These are phyloP conservation scores for Schwanniomyces sp. DNA, from an alignment of 805 yeast genomes.

Conservation along the genomic window DNA sequence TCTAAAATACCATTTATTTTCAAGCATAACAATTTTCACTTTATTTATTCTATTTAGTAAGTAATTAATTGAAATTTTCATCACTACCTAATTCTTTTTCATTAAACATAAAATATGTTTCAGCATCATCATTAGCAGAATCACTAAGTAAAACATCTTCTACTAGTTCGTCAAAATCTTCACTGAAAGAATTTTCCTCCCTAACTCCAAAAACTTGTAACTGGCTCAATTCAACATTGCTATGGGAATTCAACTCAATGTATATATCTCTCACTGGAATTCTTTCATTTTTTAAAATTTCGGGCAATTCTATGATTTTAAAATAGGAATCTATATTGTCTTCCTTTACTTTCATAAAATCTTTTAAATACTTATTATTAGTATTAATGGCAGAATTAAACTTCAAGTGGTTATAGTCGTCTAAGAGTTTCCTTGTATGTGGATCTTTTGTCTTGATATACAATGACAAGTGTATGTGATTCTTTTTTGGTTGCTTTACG, in stretches of 20 bases:
- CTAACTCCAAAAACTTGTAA: slow-evolving; percentile 31
- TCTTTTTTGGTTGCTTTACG: slow-evolving; percentile 13
- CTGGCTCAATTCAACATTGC: slow-evolving; percentile 15
- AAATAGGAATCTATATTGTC: slow-evolving; percentile 12
- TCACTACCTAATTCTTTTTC: background rate
- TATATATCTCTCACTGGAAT: slow-evolving; percentile 33
- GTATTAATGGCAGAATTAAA: slow-evolving; percentile 3
- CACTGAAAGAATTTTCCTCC: slow-evolving; percentile 22
- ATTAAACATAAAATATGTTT: background rate
- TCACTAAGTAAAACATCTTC: background rate
- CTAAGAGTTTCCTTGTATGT: slow-evolving; percentile 15
- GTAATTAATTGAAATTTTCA: background rate
- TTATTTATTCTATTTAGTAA: background rate
- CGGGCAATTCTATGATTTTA: slow-evolving; percentile 32
- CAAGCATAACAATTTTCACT: background rate
- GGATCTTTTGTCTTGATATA: slow-evolving; percentile 29
- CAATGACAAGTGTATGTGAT: slow-evolving; percentile 21
- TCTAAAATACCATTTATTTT: background rate
- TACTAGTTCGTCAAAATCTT: slow-evolving; percentile 13
- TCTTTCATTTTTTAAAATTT: slow-evolving; percentile 30
- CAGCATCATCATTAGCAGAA: background rate
- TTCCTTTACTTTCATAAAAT: slow-evolving; percentile 32
- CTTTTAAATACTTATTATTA: slow-evolving; percentile 25
- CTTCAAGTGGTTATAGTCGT: slow-evolving; percentile 17
- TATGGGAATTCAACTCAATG: slow-evolving; percentile 19